phyloP scores from a whole-genome alignment of 768 basidiomycete genomes.

The Lanmaoa pseudosensibilis region DNA sequence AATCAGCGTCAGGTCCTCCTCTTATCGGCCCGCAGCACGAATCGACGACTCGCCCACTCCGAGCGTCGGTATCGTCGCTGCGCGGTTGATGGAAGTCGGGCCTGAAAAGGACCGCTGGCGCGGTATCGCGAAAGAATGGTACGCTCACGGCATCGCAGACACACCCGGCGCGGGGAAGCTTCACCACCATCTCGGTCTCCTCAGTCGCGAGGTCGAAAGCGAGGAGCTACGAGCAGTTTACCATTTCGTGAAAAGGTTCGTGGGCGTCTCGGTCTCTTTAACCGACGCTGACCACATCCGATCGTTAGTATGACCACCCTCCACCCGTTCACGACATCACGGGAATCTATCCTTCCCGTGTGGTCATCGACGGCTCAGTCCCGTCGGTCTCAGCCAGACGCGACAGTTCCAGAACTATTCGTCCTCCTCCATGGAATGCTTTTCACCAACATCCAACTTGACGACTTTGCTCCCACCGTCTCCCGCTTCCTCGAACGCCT shows the following conservation, averaged over 20 bases:
- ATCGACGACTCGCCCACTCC: constrained; percentile 68
- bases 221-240: constrained; percentile 87
- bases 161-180: constrained; percentile 93
- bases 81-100: constrained; percentile 78
- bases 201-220: constrained; percentile 78
- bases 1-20: constrained; percentile 33
- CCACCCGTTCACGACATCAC: constrained; percentile 83
- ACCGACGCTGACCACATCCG: constrained; percentile 6
- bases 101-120: constrained; percentile 93
- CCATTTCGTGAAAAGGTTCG: constrained; percentile 93
- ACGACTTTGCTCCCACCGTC: constrained; percentile 81
- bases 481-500: constrained; percentile 87
- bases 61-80: constrained; percentile 85
- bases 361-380: constrained; percentile 71
- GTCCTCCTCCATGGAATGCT: constrained; percentile 95
- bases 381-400: constrained; percentile 74
- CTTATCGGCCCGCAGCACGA: constrained; percentile 50
- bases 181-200: constrained; percentile 89
- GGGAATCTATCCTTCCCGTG: constrained; percentile 86
- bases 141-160: constrained; percentile 79
- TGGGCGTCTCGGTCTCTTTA: neutral
- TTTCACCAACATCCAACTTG: constrained; percentile 92
- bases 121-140: constrained; percentile 89
- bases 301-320: constrained; percentile 78
- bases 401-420: constrained; percentile 74